These are phyloP conservation scores for Penicillium italicum DNA, from an alignment of 2,329 filamentous ascomycete genomes.

Conservation along the genomic window DNA sequence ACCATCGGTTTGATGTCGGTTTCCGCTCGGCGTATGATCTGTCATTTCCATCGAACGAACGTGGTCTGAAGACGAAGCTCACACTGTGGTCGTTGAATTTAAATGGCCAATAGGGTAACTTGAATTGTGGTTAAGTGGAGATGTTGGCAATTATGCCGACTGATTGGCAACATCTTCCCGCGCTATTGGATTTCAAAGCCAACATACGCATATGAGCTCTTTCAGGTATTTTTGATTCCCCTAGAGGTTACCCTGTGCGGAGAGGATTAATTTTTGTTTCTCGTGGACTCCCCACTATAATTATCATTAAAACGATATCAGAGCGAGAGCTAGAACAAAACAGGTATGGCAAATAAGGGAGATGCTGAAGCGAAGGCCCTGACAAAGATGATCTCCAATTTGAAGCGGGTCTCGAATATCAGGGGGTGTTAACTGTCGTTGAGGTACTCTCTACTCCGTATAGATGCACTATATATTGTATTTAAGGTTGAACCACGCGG, in stretches of 20 bases:
- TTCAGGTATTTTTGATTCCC: background rate
- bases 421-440: background rate
- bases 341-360: background rate
- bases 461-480: background rate
- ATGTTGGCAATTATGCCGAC: background rate
- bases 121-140: background rate
- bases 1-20: no score
- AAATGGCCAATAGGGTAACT: background rate
- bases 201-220: background rate
- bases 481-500: no score
- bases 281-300: background rate
- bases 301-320: conserved; percentile 1
- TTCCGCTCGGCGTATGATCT: no score
- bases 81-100: background rate
- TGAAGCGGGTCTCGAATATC: background rate
- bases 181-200: background rate
- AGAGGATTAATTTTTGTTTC: conserved; percentile 1
- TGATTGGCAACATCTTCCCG: background rate
- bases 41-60: background rate
- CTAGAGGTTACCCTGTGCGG: background rate
- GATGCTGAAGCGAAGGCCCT: background rate
- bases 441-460: no score
- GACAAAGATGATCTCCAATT: background rate
- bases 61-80: background rate
- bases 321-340: background rate